A percentile compares a stretch with the other conserved stretches of the same genome.
These are phyloP conservation scores for Candolleomyces efflorescens DNA, from an alignment of 768 basidiomycete species.

Conservation along the genomic window DNA sequence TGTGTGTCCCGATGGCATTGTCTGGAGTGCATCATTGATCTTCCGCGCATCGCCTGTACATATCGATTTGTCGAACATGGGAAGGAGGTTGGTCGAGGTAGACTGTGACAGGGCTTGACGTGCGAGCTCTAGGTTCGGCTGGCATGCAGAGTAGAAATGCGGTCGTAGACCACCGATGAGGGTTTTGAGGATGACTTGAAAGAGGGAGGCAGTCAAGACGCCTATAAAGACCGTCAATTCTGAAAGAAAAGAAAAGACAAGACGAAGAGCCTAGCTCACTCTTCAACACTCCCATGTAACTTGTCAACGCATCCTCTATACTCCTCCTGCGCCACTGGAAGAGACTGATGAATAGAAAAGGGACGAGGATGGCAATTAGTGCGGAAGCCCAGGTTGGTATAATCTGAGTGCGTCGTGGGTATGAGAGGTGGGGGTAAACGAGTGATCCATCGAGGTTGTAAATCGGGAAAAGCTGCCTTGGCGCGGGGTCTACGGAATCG, in stretches of 20 bases:
- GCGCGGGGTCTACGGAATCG: constrained; percentile 30
- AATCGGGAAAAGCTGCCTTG: constrained; percentile 37
- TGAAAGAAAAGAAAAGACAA: not conserved
- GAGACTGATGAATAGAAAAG: constrained; percentile 49
- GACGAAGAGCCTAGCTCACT: constrained; percentile 28
- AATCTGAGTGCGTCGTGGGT: constrained; percentile 45
- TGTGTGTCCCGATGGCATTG: constrained; percentile 53
- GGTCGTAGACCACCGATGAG: constrained; percentile 47
- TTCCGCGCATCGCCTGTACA: constrained; percentile 53
- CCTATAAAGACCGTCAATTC: constrained; percentile 9
- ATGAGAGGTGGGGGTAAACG: constrained; percentile 49
- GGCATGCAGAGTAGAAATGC: constrained; percentile 50
- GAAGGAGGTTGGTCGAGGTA: constrained; percentile 25
- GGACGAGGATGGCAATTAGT: constrained; percentile 48
- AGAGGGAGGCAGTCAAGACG: constrained; percentile 23
- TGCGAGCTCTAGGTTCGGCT: constrained; percentile 33
- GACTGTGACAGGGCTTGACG: constrained; percentile 34
- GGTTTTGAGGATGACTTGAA: constrained; percentile 52
- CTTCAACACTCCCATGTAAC: constrained; percentile 50
- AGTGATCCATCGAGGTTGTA: constrained; percentile 43
- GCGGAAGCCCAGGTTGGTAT: constrained; percentile 51
- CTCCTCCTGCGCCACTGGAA: constrained; percentile 48
- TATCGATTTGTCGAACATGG: constrained; percentile 48
- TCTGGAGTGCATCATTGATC: constrained; percentile 54
- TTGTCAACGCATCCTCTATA: constrained; percentile 40